Evolutionary conservation across 2,329 filamentous ascomycete species (phyloP).

Genomic region (Zymoseptoria crescenta): DNA sequence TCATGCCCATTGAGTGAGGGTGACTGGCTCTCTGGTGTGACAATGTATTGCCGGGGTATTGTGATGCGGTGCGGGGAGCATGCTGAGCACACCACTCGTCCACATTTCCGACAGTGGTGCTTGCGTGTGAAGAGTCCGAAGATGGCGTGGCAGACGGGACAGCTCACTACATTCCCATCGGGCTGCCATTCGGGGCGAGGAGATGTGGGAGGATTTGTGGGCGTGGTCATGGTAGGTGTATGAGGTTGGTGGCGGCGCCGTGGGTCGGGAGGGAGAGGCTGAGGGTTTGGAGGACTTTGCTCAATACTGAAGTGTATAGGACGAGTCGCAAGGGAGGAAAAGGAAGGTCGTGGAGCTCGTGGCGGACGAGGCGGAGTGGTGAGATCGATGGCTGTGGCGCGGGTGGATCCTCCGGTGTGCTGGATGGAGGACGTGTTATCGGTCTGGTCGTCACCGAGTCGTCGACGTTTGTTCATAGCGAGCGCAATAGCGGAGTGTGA

Average conservation of each 20-base stretch:
- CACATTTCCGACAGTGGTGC: conserved; percentile 94
- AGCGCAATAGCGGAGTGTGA: not conserved
- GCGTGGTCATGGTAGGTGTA: not conserved
- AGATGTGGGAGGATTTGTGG: conserved; percentile 32
- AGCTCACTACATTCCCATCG: conserved; percentile 71
- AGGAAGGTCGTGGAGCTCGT: not conserved
- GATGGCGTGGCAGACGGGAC: conserved; percentile 71
- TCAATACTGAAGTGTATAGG: not conserved
- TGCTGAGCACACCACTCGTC: conserved; percentile 77
- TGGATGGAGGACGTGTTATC: not conserved
- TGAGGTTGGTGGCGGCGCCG: not conserved
- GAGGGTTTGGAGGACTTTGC: not conserved
- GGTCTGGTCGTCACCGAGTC: not conserved
- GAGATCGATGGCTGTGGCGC: conserved; percentile 20
- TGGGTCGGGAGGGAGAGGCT: not conserved
- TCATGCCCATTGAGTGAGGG: not conserved
- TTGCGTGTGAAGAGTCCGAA: conserved; percentile 84
- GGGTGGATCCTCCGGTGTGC: conserved; percentile 5
- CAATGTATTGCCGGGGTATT: conserved; percentile 88
- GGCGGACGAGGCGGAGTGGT: conserved; percentile 14
- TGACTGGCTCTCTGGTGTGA: conserved; percentile 43
- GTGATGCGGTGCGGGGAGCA: conserved; percentile 94
- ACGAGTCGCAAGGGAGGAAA: not conserved
- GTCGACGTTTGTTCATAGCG: conserved; percentile 1
- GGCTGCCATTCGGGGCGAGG: conserved; percentile 77